Conservation (phyloP, 2,329 filamentous ascomycete species). For the Cercospora sesami region DNA sequence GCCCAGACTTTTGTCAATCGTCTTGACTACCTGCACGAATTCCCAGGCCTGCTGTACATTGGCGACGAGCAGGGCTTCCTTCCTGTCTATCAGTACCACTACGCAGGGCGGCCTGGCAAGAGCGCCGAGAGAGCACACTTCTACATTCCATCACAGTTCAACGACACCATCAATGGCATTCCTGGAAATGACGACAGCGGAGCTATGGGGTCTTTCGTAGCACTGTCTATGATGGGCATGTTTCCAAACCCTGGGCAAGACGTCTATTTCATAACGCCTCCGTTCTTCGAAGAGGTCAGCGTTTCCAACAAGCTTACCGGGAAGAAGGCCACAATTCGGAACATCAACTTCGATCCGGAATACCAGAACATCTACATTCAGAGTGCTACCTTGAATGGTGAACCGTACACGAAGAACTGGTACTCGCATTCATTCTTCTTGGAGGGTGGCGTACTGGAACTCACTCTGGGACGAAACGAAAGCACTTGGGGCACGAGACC, state of each 20-base stretch:
- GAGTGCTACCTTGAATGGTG: conserved; percentile 45
- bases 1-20: conserved; percentile 44
- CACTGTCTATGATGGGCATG: conserved; percentile 48
- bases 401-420: conserved; percentile 48
- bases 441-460: conserved; percentile 46
- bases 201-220: conserved; percentile 49
- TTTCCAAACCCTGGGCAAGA: conserved; percentile 52
- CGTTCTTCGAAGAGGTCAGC: conserved; percentile 47
- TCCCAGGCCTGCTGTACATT: conserved; percentile 46
- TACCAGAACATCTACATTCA: conserved; percentile 50
- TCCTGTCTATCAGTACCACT: conserved; percentile 49
- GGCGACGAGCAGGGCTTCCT: conserved; percentile 51
- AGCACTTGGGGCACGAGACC: conserved; percentile 47
- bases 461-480: conserved; percentile 45
- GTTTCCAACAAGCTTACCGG: conserved; percentile 45
- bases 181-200: conserved; percentile 51
- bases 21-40: conserved; percentile 48
- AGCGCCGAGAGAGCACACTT: conserved; percentile 45
- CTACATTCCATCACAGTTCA: conserved; percentile 50
- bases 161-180: conserved; percentile 43
- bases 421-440: conserved; percentile 49
- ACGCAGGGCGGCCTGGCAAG: conserved; percentile 47
- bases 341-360: conserved; percentile 45
- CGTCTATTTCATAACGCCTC: conserved; percentile 51
- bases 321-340: conserved; percentile 45